These are phyloP conservation scores for Globisporangium yorkense DNA, from an alignment of 352 stramenopile species.

Conservation along the genomic window DNA sequence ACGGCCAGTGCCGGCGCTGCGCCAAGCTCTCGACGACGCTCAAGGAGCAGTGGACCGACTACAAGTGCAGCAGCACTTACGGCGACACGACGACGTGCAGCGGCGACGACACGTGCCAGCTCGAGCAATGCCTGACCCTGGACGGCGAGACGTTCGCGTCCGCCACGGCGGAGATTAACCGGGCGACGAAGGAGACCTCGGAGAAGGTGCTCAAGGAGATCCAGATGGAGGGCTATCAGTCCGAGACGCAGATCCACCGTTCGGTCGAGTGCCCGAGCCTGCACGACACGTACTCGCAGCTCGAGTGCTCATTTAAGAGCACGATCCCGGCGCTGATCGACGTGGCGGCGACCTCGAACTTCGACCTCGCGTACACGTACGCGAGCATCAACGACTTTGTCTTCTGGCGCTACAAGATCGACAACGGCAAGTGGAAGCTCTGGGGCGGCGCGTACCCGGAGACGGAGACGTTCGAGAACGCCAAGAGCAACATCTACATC, in stretches of 20 bases:
- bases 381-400: slow-evolving; percentile 30
- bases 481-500: slow-evolving; percentile 41
- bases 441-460: slow-evolving; percentile 21
- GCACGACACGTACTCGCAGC: slow-evolving; percentile 15
- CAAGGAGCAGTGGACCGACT: slow-evolving; percentile 62
- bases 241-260: slow-evolving; percentile 55
- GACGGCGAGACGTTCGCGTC: slow-evolving; percentile 41
- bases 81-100: slow-evolving; percentile 28
- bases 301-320: slow-evolving; percentile 28
- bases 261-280: slow-evolving; percentile 43
- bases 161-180: slow-evolving; percentile 25
- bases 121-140: slow-evolving; percentile 55
- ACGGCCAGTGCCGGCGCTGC: slow-evolving; percentile 38
- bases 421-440: slow-evolving; percentile 20
- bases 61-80: slow-evolving; percentile 46
- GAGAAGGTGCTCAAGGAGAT: slow-evolving; percentile 31
- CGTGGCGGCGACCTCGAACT: not conserved
- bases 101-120: slow-evolving; percentile 24
- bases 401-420: slow-evolving; percentile 59
- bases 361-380: slow-evolving; percentile 7
- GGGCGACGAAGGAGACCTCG: slow-evolving; percentile 20
- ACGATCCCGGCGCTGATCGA: slow-evolving; percentile 34
- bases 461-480: slow-evolving; percentile 26
- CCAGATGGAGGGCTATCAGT: slow-evolving; percentile 33
- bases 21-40: slow-evolving; percentile 36